Base-by-base conservation (phyloP, 441 rosid species). In the Brassica hybrid region DNA sequence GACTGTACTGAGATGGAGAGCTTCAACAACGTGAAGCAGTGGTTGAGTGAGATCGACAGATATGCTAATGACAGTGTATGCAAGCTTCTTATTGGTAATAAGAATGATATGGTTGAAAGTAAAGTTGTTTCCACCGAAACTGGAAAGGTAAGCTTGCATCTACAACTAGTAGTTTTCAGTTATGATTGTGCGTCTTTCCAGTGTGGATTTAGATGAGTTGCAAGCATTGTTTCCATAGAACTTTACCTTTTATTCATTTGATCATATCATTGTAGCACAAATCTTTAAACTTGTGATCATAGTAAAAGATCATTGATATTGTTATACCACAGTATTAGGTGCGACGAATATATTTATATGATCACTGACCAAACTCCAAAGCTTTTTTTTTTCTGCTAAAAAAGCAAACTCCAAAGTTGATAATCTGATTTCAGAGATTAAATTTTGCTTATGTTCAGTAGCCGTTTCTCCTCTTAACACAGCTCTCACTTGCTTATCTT, bases 11-110 rank as follows among this genome's bases (percentile, higher is more conserved):
- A 54, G 59, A 16, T 54, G 59, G 97, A 94, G 82, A 94, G 98
- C 89, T 94, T 92, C 86, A 92, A 92, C 85, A 94, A 92, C 76
- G 98, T 92, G 71, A 94, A 94, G 87, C 94, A 92, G 82, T 90
- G 97, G 98, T 84, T 90, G 87, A 88, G 85, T 69, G 97, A 92
- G 84, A 92, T 94, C 13, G 97, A 90, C 63, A 84, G 96, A 81
- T 94, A 92, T 81, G 97, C 94, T 43, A 92, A 89, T 83, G 96
- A 92, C 23, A 94, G 85, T 76, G 98, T 94, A 1, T 88, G 93
- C 93, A 94, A 94, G 85, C 90, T 92, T 77, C 74, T 94, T 13
- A 93, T 91, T n/a, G 98, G 97, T 70, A 94, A 94, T 76, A 94
- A 92, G 78, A 90, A 94, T 69, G 98, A 94, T 88, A 79, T 94